Evolutionary conservation across 208 protist genomes (phyloP), one percentile per base, ranked within the genome.

Genomic region (Leishmania tropica): DNA sequence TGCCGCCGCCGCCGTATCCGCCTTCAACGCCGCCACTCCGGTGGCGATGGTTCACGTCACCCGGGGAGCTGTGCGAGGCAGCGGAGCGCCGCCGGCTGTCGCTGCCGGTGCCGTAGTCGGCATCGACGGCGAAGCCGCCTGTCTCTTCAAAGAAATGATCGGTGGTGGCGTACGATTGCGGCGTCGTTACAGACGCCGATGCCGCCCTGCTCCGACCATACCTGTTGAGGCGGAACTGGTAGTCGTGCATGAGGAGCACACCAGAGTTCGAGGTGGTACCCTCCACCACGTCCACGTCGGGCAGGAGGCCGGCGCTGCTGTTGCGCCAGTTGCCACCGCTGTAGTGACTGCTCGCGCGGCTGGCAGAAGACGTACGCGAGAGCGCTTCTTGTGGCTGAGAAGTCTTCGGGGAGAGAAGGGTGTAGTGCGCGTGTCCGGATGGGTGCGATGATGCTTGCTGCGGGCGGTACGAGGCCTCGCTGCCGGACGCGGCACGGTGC

Each of bases 261-360:
- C 74, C 37, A 47, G 74, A 71, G 68, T 71, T 84, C 35, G 76
- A 48, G 40, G 75, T 53, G 68, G 67, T 80, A 42, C 73, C 81
- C n/a, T 19, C 40, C 24, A 73, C 56, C 2, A 84, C 75, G 21
- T 80, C 81, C 75, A 74, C 45, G 35, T 77, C 54, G 5, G 60
- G 65, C 47, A 71, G 54, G 73, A 51, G 40, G 31, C 21, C n/a
- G 42, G 35, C 58, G 56, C n/a, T 74, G 78, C 48, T 75, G 37
- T n/a, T 40, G 54, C 35, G 45, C 17, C 42, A 28, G 24, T 56
- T 6, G 28, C 51, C 28, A 56, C n/a, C 17, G n/a, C 78, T 62
- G 70, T 56, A 48, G 47, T 73, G 24, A 51, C 54, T 68, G 47
- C 56, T 82, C n/a, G 13, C 28, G 60, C 62, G 3, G 45, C 53